Evolutionary conservation across 495 filamentous ascomycete genomes (phyloP).

Genomic region (Aspergillus saccharolyticus): DNA sequence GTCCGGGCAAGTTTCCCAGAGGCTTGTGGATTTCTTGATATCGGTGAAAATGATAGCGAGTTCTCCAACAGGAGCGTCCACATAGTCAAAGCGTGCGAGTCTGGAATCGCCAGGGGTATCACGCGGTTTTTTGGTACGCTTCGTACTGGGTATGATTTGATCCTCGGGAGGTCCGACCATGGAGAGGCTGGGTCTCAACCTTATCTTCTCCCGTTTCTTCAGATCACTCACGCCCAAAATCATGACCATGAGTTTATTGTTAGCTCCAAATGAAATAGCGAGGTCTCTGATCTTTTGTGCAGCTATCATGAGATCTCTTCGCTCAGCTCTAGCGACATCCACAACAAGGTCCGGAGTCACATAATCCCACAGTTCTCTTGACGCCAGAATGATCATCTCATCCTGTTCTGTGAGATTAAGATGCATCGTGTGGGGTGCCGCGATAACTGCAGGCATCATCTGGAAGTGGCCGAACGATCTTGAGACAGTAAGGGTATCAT

Average conservation of each 20-base stretch:
- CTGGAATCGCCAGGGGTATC: conserved; percentile 75
- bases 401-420: conserved; percentile 80
- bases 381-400: conserved; percentile 88
- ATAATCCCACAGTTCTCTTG: conserved; percentile 91
- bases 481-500: conserved; percentile 86
- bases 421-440: conserved; percentile 78
- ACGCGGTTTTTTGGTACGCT: conserved; percentile 57
- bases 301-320: conserved; percentile 89
- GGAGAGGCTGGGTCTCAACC: conserved; percentile 70
- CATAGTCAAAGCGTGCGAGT: conserved; percentile 79
- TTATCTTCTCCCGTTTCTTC: conserved; percentile 70
- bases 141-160: conserved; percentile 54
- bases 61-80: conserved; percentile 83
- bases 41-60: conserved; percentile 96
- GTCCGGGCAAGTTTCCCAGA: conserved; percentile 94
- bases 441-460: conserved; percentile 87
- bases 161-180: conserved; percentile 69
- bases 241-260: conserved; percentile 97
- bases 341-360: conserved; percentile 81
- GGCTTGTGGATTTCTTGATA: conserved; percentile 94
- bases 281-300: conserved; percentile 92
- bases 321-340: conserved; percentile 81
- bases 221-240: conserved; percentile 88
- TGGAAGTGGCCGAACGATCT: conserved; percentile 92
- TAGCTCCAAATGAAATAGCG: conserved; percentile 90